Percentiles rank a stretch among this genome's conserved stretches.
phyloP scores from a whole-genome alignment of 257 asterid genomes.

The Solanum lycopersicoides region DNA sequence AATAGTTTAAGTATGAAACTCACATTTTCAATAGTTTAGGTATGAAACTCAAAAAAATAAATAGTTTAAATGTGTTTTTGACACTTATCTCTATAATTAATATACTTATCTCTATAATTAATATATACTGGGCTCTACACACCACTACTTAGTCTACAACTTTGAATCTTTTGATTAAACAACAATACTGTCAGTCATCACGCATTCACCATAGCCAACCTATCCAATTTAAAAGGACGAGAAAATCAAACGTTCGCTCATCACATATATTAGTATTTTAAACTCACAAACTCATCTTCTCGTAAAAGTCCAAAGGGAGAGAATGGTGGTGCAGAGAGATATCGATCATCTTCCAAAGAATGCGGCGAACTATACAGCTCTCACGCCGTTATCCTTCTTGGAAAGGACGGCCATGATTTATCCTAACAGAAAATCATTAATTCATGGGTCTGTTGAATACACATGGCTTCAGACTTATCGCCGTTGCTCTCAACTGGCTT shows the following conservation, averaged over 20 bases:
- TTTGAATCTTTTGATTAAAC: too few species aligned
- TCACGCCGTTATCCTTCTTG: constrained; percentile 77
- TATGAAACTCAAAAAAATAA: too few species aligned
- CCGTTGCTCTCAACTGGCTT: constrained; percentile 86
- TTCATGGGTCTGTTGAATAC: constrained; percentile 57
- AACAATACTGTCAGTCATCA: too few species aligned
- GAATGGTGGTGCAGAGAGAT: constrained; percentile 41
- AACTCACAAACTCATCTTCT: not conserved
- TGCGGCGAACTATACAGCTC: constrained; percentile 61
- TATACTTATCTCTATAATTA: not conserved
- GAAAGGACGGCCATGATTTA: constrained; percentile 73
- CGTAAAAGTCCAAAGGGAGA: not conserved
- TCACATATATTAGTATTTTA: not conserved
- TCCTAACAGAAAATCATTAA: constrained; percentile 59
- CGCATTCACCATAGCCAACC: too few species aligned
- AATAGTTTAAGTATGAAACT: too few species aligned
- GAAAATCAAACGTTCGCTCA: not conserved
- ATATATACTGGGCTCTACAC: too few species aligned
- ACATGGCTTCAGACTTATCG: constrained; percentile 90
- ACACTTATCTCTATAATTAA: too few species aligned
- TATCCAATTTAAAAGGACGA: too few species aligned
- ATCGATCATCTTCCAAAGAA: constrained; percentile 89
- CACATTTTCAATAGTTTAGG: too few species aligned
- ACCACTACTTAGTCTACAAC: too few species aligned
- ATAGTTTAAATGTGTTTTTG: too few species aligned